Evolutionary conservation across 805 yeast genomes (phyloP).

Genomic region (Yarrowia porcina): DNA sequence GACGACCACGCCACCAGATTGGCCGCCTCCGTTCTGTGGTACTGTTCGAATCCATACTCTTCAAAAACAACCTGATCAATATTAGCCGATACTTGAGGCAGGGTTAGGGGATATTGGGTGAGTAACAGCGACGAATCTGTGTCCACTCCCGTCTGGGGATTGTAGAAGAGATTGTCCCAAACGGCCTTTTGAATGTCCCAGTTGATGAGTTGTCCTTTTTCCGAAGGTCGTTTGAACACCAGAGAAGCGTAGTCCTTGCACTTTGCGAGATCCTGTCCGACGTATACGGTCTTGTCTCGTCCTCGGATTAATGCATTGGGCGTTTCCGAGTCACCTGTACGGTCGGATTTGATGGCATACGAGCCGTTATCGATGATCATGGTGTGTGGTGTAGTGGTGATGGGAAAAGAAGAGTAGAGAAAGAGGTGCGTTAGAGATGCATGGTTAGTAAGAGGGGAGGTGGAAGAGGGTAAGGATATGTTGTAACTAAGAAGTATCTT

Average conservation of each 20-base stretch:
- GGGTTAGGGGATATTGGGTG: constrained; percentile 76
- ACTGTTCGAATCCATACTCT: constrained; percentile 75
- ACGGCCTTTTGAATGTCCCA: constrained; percentile 88
- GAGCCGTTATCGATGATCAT: constrained; percentile 89
- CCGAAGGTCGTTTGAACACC: constrained; percentile 74
- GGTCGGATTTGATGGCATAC: constrained; percentile 69
- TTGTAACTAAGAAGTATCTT: too few species aligned
- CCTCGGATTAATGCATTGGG: constrained; percentile 73
- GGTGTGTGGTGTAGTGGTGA: neutral
- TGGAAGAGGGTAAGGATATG: too few species aligned
- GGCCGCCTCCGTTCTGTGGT: constrained; percentile 59
- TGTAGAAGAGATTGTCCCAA: constrained; percentile 77
- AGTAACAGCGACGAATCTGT: constrained; percentile 59
- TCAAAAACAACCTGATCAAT: constrained; percentile 92
- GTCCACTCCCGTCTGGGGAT: constrained; percentile 38
- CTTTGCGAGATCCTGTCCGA: constrained; percentile 65
- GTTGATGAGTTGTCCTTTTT: constrained; percentile 80
- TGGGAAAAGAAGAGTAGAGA: neutral
- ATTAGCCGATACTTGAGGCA: constrained; percentile 76
- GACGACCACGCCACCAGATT: constrained; percentile 54
- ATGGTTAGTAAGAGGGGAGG: neutral
- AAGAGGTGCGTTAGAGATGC: neutral
- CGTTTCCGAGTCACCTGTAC: constrained; percentile 40
- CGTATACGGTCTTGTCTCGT: constrained; percentile 65
- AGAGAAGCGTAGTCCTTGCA: constrained; percentile 75